Conservation (phyloP, 2,329 filamentous ascomycete genomes). For the Clonostachys chloroleuca region DNA sequence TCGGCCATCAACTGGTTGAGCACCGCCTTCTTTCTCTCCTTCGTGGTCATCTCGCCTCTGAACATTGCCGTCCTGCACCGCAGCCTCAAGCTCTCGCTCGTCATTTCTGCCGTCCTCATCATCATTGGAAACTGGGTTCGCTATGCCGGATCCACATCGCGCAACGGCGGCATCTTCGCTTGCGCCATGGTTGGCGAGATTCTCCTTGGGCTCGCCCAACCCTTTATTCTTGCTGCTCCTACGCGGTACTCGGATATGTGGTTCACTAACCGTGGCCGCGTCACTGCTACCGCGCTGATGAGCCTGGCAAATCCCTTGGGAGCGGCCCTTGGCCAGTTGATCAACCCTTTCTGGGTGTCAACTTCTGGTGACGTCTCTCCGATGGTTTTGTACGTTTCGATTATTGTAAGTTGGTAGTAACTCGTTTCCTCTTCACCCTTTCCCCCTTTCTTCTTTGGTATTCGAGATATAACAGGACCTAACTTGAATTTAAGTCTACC, state of each 20-base stretch:
- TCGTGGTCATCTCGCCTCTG: slow-evolving; percentile 66
- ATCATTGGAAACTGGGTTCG: slow-evolving; percentile 89
- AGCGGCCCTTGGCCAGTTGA: slow-evolving; percentile 80
- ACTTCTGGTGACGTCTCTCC: slow-evolving; percentile 62
- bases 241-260: slow-evolving; percentile 90
- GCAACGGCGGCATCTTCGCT: slow-evolving; percentile 60
- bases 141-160: slow-evolving; percentile 61
- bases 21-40: slow-evolving; percentile 82
- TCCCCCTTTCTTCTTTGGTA: not conserved
- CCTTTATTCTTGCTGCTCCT: slow-evolving; percentile 85
- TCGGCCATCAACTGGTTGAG: slow-evolving; percentile 88
- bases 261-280: slow-evolving; percentile 82
- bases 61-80: slow-evolving; percentile 75
- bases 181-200: slow-evolving; percentile 89
- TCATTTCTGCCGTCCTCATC: slow-evolving; percentile 67
- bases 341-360: slow-evolving; percentile 73
- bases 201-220: slow-evolving; percentile 82
- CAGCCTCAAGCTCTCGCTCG: slow-evolving; percentile 74
- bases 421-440: not conserved
- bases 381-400: slow-evolving; percentile 80
- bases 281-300: slow-evolving; percentile 81
- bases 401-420: slow-evolving; percentile 63
- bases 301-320: slow-evolving; percentile 88
- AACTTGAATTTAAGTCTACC: slow-evolving; percentile 18
- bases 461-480: not conserved